These are phyloP conservation scores for Rehmannia glutinosa DNA, from an alignment of 257 asterid genomes.

Conservation along the genomic window DNA sequence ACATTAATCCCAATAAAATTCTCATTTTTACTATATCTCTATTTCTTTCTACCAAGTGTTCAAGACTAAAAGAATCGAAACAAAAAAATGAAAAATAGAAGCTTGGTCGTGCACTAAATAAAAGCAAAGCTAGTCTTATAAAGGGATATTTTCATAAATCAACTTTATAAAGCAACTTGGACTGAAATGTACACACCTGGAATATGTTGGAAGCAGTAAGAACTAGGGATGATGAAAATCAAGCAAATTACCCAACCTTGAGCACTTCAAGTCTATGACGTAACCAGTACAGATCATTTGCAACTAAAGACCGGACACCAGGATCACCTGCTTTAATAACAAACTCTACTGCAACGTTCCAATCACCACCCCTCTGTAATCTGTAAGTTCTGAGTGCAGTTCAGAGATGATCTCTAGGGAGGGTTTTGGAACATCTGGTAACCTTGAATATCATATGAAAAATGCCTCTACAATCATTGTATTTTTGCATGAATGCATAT, in stretches of 20 bases:
- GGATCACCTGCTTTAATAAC: slow-evolving; percentile 81
- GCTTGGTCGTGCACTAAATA: background rate
- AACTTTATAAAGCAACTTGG: background rate
- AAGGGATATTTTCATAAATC: background rate
- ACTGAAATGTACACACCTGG: background rate
- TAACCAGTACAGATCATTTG: slow-evolving; percentile 92
- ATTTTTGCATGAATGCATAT: background rate
- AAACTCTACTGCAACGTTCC: slow-evolving; percentile 78
- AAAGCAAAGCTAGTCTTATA: background rate
- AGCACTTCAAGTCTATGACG: slow-evolving; percentile 93
- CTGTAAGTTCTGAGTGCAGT: slow-evolving; percentile 66
- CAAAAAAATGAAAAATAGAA: background rate
- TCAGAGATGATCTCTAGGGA: slow-evolving; percentile 58
- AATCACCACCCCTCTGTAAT: slow-evolving; percentile 57
- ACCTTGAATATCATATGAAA: slow-evolving; percentile 48
- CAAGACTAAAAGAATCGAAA: too few species aligned
- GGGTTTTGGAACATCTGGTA: slow-evolving; percentile 90
- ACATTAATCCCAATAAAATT: too few species aligned
- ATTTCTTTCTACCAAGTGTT: too few species aligned
- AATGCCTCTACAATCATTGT: slow-evolving; percentile 7
- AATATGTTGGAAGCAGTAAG: background rate
- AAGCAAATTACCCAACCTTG: slow-evolving; percentile 42
- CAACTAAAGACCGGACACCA: slow-evolving; percentile 56
- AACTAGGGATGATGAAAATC: background rate
- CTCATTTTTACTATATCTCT: too few species aligned